Evolutionary conservation across 768 basidiomycete genomes (phyloP), one percentile per base, ranked within the genome.

Genomic region (Rhizopogon vinicolor): DNA sequence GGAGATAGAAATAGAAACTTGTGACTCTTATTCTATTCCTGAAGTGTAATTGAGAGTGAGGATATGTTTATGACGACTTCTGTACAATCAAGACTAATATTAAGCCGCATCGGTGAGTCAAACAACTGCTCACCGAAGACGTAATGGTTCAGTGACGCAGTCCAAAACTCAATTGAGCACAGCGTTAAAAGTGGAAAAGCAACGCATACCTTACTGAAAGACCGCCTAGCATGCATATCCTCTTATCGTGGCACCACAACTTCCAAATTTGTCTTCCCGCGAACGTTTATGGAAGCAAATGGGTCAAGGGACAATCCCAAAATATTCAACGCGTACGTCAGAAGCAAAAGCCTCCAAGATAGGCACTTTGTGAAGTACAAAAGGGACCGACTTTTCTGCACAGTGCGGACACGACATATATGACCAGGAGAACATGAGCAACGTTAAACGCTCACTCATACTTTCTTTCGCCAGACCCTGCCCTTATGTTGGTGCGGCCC

Each of bases 61-160:
- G n/a, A 3, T 10, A 49, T 25, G 14, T 8, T 37, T 16, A 49
- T 49, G 22, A 37, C 31, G 3, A 33, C 31, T 33, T 33, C 10
- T 33, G 7, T 37, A 37, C 12, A 9, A 33, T 33, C 31, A 33
- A 33, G 10, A 3, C 5, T 13, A 12, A 37, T 37, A 37, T 37
- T 13, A 13, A 16, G 39, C 19, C 35, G 22, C 48, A 49, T 49
- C 35, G 48, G 48, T 14, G 19, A 35, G 14, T 35, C 48, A 49
- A 37, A 37, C 14, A 48, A 48, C 31, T 19, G 46, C 46, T 48
- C 46, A 48, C 46, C 46, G 46, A 48, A 35, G 46, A 48, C 46
- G 46, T 48, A 48, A 48, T 35, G 12, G 35, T 13, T 37, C 35
- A 3, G 12, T 37, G 35, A 33, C 46, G 46, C 46, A 48, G 33